These are phyloP conservation scores for Blastobotrys peoriensis DNA, from an alignment of 805 yeast species.

Conservation along the genomic window DNA sequence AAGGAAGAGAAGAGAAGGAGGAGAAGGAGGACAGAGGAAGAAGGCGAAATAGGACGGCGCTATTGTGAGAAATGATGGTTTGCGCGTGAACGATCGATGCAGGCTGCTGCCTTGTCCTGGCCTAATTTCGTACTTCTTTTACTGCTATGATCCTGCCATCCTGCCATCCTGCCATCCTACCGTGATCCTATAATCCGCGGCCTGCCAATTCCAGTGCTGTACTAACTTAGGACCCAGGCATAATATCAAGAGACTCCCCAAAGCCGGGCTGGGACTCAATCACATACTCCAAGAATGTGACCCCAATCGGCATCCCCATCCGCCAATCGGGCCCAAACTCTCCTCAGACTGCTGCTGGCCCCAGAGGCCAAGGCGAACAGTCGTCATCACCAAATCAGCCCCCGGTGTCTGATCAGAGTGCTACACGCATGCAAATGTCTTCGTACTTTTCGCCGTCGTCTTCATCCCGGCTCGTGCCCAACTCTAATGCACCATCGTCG, in stretches of 20 bases:
- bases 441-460: slow-evolving; percentile 25
- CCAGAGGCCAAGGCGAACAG: slow-evolving; percentile 1
- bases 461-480: slow-evolving; percentile 22
- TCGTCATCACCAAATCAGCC: slow-evolving; percentile 4
- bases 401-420: slow-evolving; percentile 6
- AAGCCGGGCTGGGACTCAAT: neutral
- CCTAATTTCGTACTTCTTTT: no score
- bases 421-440: slow-evolving; percentile 17
- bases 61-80: no score
- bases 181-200: no score
- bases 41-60: no score
- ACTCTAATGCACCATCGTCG: slow-evolving; percentile 26
- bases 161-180: no score
- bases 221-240: slow-evolving; percentile 18
- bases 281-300: neutral
- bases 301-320: slow-evolving; percentile 4
- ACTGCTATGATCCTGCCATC: no score
- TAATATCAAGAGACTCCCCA: slow-evolving; percentile 9
- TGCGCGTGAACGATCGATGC: no score
- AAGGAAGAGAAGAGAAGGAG: no score
- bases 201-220: no score
- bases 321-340: slow-evolving; percentile 10
- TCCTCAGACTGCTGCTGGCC: slow-evolving; percentile 13
- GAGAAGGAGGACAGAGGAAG: no score
- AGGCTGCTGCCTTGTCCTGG: no score